Evolutionary conservation across 1,284 basidiomycete species (phyloP), one percentile per base, ranked within the genome.

Genomic region (Bjerkandera adusta): DNA sequence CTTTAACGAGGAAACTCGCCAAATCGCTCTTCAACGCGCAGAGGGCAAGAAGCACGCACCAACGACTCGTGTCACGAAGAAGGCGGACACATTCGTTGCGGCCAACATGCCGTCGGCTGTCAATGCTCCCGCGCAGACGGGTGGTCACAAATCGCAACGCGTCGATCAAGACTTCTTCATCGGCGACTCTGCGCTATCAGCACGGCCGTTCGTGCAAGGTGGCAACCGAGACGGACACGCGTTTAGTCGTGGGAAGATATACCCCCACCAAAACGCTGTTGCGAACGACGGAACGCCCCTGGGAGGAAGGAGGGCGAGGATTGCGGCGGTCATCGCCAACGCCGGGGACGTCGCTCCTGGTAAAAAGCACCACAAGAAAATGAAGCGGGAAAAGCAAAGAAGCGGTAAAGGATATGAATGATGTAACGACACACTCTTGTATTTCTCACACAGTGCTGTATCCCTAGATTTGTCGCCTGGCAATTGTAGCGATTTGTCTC

Each of bases 351-450:
- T 62, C 18, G 59, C 61, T 25, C 62, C 66, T 7, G 79, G 80
- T 16, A 97, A 97, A 74, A 95, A 93, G 65, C 86, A 89, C 59
- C 90, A 92, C 73, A 98, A 95, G 71, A 89, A 85, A 60, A 70
- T 78, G 69, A 84, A 91, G 75, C 72, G 85, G 47, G 79, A 79
- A 47, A 97, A 97, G 69, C 86, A 92, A 67, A 72, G 94, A 55
- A 92, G 89, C 59, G 94, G 94, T 21, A 85, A 81, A 60, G 94
- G 94, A 24, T 97, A 97, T 59, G 94, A 95, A 59, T 81, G 61
- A 62, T 53, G 5, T 13, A 15, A 12, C 24, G 16, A 24, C 33
- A 11, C 21, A 33, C 38, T 18, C 27, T 30, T 46, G 21, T 25
- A 27, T 33, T 16, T 35, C 36, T 47, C 11, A 32, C 38, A 18